Evolutionary conservation across 129 eudicot species (phyloP), one percentile per base, ranked within the genome.

Genomic region (Solidago caesia): DNA sequence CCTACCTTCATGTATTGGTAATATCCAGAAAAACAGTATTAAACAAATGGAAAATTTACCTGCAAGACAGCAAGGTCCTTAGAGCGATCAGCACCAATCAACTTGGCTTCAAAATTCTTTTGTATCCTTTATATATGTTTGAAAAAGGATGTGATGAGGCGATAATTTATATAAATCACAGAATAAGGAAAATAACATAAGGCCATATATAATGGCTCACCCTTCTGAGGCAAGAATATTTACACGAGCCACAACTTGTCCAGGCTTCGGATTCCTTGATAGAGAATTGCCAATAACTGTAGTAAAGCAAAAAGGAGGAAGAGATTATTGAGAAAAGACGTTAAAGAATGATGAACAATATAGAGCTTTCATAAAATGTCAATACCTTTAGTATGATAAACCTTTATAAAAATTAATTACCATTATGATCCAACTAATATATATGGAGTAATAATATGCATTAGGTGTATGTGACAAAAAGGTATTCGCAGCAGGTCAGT

Each of bases 21-120:
- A 4, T 58, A 48, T 46, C 41, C 41, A 46, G 15, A 46, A 46
- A 56, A 21, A 21, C 70, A 9, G 25, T 5, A 21, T 9, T 60
- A 33, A 13, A 52, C 44, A 25, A 2, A 7, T 6, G 14, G 58
- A 68, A 53, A 8, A 60, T 64, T 33, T 68, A 91, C 99, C 99
- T 91, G 83, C 76, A 95, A 82, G 71, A 95, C 97, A 81, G 97
- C 99, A 82, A 95, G 99, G 83, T 95, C 99, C 83, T 95, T 95
- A 44, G 97, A 82, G 29, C 99, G 94, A 76, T 95, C 99, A 39
- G 99, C 99, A 80, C 97, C 99, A 46, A 95, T 25, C 60, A 95
- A 69, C 70, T 66, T 91, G 68, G 91, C 99, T 84, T 95, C 99
- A 77, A 95, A 95, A 73, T 85, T 95, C 86, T 95, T 95, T 82